Percentiles rank a stretch among this genome's conserved stretches.
phyloP scores from a whole-genome alignment of 495 filamentous ascomycete genomes.

The Ramalina intermedia region DNA sequence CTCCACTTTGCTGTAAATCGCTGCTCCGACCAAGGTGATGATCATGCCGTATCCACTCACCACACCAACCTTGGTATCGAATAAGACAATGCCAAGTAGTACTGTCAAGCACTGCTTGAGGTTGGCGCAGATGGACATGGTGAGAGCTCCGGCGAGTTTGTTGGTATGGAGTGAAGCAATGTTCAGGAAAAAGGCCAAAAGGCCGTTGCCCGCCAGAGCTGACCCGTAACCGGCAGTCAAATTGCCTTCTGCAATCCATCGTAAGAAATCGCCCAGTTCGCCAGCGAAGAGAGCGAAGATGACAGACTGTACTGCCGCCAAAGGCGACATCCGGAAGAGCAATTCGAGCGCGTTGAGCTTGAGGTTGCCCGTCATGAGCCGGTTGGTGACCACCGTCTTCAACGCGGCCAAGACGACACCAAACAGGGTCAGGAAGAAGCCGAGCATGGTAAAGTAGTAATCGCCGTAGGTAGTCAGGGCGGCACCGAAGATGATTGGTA shows the following conservation, averaged over 20 bases:
- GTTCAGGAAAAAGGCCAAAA: constrained; percentile 39
- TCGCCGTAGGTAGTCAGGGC: constrained; percentile 41
- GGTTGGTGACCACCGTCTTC: constrained; percentile 44
- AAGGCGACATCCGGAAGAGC: constrained; percentile 39
- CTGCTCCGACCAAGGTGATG: constrained; percentile 6
- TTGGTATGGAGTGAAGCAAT: constrained; percentile 41
- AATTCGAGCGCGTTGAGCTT: constrained; percentile 37
- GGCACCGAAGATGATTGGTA: constrained; percentile 42
- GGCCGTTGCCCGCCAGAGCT: constrained; percentile 30
- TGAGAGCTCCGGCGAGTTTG: constrained; percentile 40
- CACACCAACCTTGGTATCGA: constrained; percentile 31
- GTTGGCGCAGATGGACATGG: constrained; percentile 43
- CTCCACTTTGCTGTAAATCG: constrained; percentile 10
- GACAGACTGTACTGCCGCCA: constrained; percentile 36
- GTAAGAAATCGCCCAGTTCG: constrained; percentile 17
- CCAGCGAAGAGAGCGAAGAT: constrained; percentile 33
- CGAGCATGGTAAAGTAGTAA: constrained; percentile 38
- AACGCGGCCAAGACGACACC: constrained; percentile 39
- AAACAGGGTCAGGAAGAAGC: constrained; percentile 37
- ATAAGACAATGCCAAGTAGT: constrained; percentile 36
- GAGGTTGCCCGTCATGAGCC: constrained; percentile 37
- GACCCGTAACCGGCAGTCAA: constrained; percentile 7
- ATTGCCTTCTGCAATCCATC: constrained; percentile 6
- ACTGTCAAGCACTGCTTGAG: constrained; percentile 45
- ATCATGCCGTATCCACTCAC: constrained; percentile 22